These are phyloP conservation scores for Lachnellula cervina DNA, from an alignment of 2,329 filamentous ascomycete species.

Conservation along the genomic window DNA sequence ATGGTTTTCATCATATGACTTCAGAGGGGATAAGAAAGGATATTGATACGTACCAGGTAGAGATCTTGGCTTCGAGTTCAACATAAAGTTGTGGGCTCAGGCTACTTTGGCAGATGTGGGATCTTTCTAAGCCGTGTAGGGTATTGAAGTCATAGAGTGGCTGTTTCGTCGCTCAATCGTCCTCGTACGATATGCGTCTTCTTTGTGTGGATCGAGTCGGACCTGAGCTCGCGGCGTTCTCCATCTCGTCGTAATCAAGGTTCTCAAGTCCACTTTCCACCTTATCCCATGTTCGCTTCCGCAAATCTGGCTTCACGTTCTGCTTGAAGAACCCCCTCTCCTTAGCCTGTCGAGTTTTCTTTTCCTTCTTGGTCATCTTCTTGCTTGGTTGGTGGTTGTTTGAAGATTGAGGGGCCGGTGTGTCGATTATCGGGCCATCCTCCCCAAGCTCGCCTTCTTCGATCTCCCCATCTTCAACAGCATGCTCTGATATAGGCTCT, in stretches of 20 bases:
- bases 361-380: slow-evolving; percentile 17
- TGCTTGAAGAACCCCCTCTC: slow-evolving; percentile 34
- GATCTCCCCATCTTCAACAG: slow-evolving; percentile 3
- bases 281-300: slow-evolving; percentile 64
- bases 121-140: neutral
- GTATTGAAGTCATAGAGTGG: too few species aligned
- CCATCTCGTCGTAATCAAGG: slow-evolving; percentile 53
- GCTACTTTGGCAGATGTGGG: neutral
- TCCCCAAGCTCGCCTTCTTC: slow-evolving; percentile 9
- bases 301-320: slow-evolving; percentile 52
- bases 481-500: neutral
- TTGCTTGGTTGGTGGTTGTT: slow-evolving; percentile 16
- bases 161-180: slow-evolving; percentile 33
- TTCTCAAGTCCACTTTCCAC: slow-evolving; percentile 57
- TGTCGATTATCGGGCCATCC: slow-evolving; percentile 2
- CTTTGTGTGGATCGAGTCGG: slow-evolving; percentile 35
- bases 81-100: neutral
- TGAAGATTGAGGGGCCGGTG: slow-evolving; percentile 7
- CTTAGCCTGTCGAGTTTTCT: slow-evolving; percentile 18
- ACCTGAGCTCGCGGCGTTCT: slow-evolving; percentile 18
- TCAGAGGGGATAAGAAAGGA: neutral
- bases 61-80: neutral
- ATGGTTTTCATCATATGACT: slow-evolving; percentile 70
- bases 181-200: slow-evolving; percentile 43
- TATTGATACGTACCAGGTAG: neutral